Base-by-base conservation (phyloP, 2,329 filamentous ascomycete genomes). In the Diaporthe aspalathi region DNA sequence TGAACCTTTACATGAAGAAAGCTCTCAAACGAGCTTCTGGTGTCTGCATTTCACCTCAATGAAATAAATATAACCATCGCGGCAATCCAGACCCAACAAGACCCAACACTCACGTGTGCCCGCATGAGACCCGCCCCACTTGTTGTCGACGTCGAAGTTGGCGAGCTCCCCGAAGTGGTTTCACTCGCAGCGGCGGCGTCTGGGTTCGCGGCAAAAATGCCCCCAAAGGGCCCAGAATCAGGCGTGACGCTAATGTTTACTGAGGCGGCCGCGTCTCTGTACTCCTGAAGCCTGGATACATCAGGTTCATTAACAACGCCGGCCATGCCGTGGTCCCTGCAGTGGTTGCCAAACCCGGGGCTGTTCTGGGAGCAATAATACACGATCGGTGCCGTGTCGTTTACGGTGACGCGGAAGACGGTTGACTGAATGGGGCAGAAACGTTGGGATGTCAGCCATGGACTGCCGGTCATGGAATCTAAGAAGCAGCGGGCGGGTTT, bases 341-440 rank as follows among this genome's bases (percentile, higher is more conserved):
- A 86, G 77, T 85, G 83, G 43, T 56, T 54, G 0, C 66, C 66
- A 35, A 67, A 66, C 20, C 47, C 52, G 17, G 70, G 47, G 74
- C 76, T 79, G 45, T 73, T 81, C 70, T 85, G 83, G 2, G 82
- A 80, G 79, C 84, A 85, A 79, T 85, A 86, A 78, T 80, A 84
- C 78, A 83, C 83, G 38, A 84, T 78, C 20, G 84, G 83, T 71
- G 81, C 80, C 9, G 76, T 78, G 71, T 81, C 79, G 73, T 79
- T 80, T 74, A 86, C 78, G 47, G 79, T 80, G 68, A 86, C 82
- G 27, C 80, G 81, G 77, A 84, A 86, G 54, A 81, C 81, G 38
- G 82, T 76, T 54, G 79, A 53, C 72, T 73, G 50, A 1, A 45
- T 2, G 6, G 17, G 60, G 40, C 0, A 17, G 11, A 35, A 24